A percentile compares a stretch with the other conserved stretches of the same genome.
phyloP scores from a whole-genome alignment of 2,329 filamentous ascomycete genomes.

The Botrytis paeoniae region DNA sequence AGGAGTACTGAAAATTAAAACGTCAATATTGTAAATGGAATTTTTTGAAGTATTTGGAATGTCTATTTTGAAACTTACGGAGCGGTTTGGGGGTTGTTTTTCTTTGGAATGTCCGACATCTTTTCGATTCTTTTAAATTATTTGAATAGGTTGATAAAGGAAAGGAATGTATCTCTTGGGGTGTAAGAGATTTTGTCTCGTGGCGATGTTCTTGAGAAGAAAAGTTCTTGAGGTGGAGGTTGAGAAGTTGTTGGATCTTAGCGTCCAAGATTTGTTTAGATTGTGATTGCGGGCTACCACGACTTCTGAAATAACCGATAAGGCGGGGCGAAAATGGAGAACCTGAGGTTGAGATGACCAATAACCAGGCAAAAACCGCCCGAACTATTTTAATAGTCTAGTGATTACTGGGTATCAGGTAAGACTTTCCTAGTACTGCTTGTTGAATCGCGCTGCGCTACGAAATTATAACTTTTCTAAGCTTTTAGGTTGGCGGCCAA shows the following conservation, averaged over 20 bases:
- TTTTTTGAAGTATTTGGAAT: slow-evolving; percentile 11
- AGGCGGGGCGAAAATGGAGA: slow-evolving; percentile 18
- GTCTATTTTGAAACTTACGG: slow-evolving; percentile 51
- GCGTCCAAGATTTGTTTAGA: slow-evolving; percentile 20
- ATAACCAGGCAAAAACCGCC: neutral
- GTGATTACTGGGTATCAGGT: neutral
- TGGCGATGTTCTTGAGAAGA: slow-evolving; percentile 17
- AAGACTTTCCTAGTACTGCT: neutral
- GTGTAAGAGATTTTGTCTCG: slow-evolving; percentile 18
- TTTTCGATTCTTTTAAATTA: slow-evolving; percentile 24
- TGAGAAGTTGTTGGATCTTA: slow-evolving; percentile 22
- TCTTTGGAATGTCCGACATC: slow-evolving; percentile 64
- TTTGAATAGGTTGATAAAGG: slow-evolving; percentile 8
- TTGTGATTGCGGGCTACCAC: slow-evolving; percentile 21
- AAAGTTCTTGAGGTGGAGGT: slow-evolving; percentile 21
- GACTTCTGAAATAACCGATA: slow-evolving; percentile 19
- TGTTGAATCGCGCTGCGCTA: slow-evolving; percentile 3
- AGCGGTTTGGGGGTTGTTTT: slow-evolving; percentile 57
- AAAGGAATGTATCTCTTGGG: slow-evolving; percentile 2
- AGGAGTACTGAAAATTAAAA: slow-evolving; percentile 67
- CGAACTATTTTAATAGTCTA: neutral
- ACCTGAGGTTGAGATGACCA: slow-evolving; percentile 15
- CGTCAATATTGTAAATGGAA: slow-evolving; percentile 1
- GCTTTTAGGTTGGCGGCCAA: neutral
- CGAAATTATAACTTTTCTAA: neutral